Evolutionary conservation across 129 eudicot species (phyloP).

Genomic region (Arctium minus): DNA sequence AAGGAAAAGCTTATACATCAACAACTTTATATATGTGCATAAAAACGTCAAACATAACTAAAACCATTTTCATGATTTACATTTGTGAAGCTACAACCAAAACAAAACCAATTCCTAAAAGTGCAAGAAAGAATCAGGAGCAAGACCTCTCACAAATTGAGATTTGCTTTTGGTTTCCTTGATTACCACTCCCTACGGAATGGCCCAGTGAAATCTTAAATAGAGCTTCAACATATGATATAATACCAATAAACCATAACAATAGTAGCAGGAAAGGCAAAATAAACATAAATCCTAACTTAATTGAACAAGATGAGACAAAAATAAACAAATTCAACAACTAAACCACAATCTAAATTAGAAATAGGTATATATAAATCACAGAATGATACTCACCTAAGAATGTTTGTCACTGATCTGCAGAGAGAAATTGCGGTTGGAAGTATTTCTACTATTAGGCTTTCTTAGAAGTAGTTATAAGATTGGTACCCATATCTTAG

Average conservation of each 20-base stretch:
- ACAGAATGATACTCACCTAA: background rate
- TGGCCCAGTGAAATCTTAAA: too few relatives aligned
- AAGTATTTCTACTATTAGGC: background rate
- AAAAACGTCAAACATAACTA: too few relatives aligned
- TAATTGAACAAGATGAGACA: background rate
- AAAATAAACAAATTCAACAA: background rate
- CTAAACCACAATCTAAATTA: background rate
- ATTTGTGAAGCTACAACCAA: too few relatives aligned
- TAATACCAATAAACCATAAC: too few relatives aligned
- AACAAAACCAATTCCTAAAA: too few relatives aligned
- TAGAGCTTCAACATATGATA: too few relatives aligned
- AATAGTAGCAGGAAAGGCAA: background rate
- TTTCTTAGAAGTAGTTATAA: background rate
- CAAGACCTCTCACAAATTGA: too few relatives aligned
- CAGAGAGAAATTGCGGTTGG: background rate
- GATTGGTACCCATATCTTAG: background rate
- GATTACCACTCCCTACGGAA: too few relatives aligned
- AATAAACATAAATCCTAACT: background rate
- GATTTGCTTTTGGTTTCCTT: too few relatives aligned
- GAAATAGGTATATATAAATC: background rate
- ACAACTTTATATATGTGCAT: too few relatives aligned
- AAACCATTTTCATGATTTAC: too few relatives aligned
- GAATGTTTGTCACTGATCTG: background rate
- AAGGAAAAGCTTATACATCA: background rate
- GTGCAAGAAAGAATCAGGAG: too few relatives aligned